phyloP scores from a whole-genome alignment of 306 rosid genomes.

The Fragaria vesca region DNA sequence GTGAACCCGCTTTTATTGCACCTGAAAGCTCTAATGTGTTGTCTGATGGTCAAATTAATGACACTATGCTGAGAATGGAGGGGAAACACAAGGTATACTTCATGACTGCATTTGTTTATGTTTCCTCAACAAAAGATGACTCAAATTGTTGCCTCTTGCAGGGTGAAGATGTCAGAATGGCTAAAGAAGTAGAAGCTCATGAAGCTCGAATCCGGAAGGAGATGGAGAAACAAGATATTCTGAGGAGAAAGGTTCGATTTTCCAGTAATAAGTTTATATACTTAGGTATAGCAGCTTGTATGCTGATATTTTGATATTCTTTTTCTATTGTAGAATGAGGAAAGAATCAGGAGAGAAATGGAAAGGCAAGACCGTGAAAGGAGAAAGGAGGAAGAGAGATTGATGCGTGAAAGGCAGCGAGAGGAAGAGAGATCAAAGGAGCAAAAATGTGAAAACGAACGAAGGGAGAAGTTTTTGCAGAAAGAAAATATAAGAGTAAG shows the following conservation, averaged over 20 bases:
- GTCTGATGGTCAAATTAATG: constrained; percentile 58
- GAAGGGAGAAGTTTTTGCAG: constrained; percentile 85
- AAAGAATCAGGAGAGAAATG: constrained; percentile 77
- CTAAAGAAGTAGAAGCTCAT: constrained; percentile 78
- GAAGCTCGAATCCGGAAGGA: constrained; percentile 84
- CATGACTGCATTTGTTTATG: neutral
- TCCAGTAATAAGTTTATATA: neutral
- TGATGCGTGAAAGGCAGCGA: constrained; percentile 84
- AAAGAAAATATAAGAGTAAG: constrained; percentile 77
- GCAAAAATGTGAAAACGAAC: constrained; percentile 81
- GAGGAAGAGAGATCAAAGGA: constrained; percentile 91
- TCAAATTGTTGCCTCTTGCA: constrained; percentile 36
- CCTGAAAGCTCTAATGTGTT: constrained; percentile 54
- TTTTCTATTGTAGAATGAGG: constrained; percentile 61
- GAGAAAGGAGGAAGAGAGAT: constrained; percentile 91
- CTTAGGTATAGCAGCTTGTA: neutral
- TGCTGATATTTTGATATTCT: constrained; percentile 18
- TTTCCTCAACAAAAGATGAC: constrained; percentile 23
- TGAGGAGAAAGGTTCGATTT: constrained; percentile 74
- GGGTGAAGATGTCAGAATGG: constrained; percentile 70
- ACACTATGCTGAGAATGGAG: constrained; percentile 54
- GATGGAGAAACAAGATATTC: constrained; percentile 89
- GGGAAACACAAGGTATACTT: constrained; percentile 76
- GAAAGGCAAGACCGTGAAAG: constrained; percentile 95
- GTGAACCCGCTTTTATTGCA: constrained; percentile 52